Base-by-base conservation (phyloP, 2,329 filamentous ascomycete species). In the Nakataea oryzae region DNA sequence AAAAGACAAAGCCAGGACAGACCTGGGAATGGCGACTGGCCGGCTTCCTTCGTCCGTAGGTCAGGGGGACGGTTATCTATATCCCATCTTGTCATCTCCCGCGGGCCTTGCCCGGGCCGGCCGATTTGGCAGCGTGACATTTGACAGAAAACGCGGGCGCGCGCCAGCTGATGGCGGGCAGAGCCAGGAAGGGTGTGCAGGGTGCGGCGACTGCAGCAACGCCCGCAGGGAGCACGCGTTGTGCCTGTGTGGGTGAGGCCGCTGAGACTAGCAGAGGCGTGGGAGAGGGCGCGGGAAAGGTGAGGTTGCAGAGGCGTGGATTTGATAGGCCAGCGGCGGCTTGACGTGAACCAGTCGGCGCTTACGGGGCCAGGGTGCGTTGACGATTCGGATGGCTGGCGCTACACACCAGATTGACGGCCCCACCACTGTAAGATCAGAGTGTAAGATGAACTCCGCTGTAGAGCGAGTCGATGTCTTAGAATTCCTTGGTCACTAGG, bases 391-490 rank as follows among this genome's bases (percentile, higher is more conserved):
- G 74, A 74, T 75, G 74, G 75, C 71, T 76, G 74, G 75, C 74
- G 72, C 74, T 75, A 73, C 72, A 72, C 74, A 74, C 72, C 72
- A 73, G 69, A 73, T 71, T 72, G 69, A 68, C 69, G 67, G 63
- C 70, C 69, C 72, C 70, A 73, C 76, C 74, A 75, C 70, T 74
- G 24, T 47, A 58, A 58, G 57, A 58, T 58, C 30, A 41, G 30
- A 65, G 71, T 73, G 74, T 76, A 73, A 72, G 75, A 75, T 71
- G 71, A 70, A 70, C 65, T 72, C 69, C 70, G 71, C 72, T 70
- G 73, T 71, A 71, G 72, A 74, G 74, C 75, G 73, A 75, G 73
- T 75, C 71, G 71, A 74, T 79, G 77, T 79, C 76, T 79, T 75
- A 74, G 70, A 74, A 71, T 75, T 73, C 74, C 74, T 74, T 78